Conservation (phyloP, 2,329 filamentous ascomycete species). For the Aureobasidium lini region DNA sequence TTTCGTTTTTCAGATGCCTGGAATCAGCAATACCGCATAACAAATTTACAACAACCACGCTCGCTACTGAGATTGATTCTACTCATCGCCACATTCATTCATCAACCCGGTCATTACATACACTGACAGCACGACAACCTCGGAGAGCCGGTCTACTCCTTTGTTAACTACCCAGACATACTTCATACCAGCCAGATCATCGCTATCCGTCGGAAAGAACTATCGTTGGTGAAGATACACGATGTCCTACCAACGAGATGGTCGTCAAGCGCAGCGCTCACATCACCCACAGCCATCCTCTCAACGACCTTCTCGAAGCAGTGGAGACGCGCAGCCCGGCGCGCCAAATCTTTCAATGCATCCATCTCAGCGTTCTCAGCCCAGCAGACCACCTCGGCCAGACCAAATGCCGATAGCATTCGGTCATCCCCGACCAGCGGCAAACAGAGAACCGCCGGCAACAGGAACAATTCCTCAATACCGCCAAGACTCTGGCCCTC, state of each 20-base stretch:
- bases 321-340: neutral
- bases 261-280: neutral
- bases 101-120: neutral
- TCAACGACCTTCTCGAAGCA: neutral
- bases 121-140: neutral
- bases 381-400: conserved; percentile 24
- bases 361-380: conserved; percentile 18
- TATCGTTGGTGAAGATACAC: neutral
- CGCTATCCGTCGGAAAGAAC: neutral
- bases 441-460: conserved; percentile 17
- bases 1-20: neutral
- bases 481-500: conserved; percentile 1
- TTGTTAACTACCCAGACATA: neutral
- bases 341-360: neutral
- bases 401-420: conserved; percentile 8
- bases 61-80: neutral
- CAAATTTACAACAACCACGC: neutral
- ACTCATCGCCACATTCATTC: neutral
- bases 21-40: neutral
- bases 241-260: neutral
- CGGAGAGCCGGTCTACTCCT: conserved; percentile 1
- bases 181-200: neutral
- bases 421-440: conserved; percentile 2
- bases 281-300: neutral
- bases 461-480: conserved; percentile 5